phyloP scores from a whole-genome alignment of 73 alveolate species.

The Symbiodinium pilosum region DNA sequence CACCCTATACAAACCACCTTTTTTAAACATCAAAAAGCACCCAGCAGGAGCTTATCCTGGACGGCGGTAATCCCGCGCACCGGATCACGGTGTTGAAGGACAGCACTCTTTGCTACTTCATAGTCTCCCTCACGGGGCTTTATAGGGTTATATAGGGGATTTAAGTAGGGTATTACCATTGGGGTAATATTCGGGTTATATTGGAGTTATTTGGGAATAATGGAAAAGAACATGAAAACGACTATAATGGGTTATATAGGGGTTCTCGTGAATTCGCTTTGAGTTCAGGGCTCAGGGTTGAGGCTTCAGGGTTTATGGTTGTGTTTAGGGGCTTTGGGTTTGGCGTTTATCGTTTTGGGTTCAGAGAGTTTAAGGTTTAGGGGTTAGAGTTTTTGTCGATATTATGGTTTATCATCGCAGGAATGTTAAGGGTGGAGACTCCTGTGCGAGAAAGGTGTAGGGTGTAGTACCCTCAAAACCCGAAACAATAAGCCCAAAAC shows the following conservation, averaged over 20 bases:
- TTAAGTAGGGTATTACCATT: too few relatives aligned
- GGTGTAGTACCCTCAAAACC: too few relatives aligned
- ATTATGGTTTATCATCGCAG: neutral
- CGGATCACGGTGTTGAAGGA: slow-evolving; percentile 90
- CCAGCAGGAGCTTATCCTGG: slow-evolving; percentile 50
- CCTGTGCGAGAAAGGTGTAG: too few relatives aligned
- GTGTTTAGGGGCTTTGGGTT: neutral
- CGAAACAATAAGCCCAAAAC: too few relatives aligned
- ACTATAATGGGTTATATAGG: too few relatives aligned
- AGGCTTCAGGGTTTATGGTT: neutral
- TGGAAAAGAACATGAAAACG: too few relatives aligned
- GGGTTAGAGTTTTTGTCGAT: neutral
- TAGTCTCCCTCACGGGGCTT: too few relatives aligned
- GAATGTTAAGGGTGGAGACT: too few relatives aligned
- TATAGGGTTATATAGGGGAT: too few relatives aligned
- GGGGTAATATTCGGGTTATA: too few relatives aligned
- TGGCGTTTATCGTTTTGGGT: neutral
- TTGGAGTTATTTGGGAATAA: too few relatives aligned
- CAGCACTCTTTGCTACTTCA: neutral
- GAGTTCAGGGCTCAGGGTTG: neutral
- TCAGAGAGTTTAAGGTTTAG: neutral
- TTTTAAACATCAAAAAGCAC: neutral
- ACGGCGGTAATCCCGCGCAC: slow-evolving; percentile 76
- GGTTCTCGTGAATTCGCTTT: too few relatives aligned
- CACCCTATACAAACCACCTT: neutral